Conservation (phyloP, 768 basidiomycete genomes). For the Amyloporia xantha region DNA sequence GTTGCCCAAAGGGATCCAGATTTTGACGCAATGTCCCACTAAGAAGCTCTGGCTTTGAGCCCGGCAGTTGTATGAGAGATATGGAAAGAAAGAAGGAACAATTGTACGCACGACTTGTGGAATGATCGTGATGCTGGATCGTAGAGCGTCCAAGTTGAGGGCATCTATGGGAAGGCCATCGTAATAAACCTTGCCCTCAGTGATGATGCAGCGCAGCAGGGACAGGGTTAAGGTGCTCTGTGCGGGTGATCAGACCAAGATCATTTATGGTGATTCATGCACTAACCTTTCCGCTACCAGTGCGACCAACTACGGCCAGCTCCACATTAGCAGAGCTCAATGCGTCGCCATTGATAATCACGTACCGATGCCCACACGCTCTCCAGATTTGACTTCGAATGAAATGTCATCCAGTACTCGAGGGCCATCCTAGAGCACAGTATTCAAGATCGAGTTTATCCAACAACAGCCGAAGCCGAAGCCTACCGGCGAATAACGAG, state of each 20-base stretch:
- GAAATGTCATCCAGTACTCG: conserved; percentile 46
- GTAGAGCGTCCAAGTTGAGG: conserved; percentile 47
- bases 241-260: not conserved
- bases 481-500: conserved; percentile 25
- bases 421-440: conserved; percentile 43
- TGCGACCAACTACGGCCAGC: conserved; percentile 50
- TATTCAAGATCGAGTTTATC: not conserved
- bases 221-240: conserved; percentile 46
- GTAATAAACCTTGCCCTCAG: conserved; percentile 45
- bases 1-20: conserved; percentile 50
- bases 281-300: conserved; percentile 46
- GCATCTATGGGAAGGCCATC: conserved; percentile 42
- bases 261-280: not conserved
- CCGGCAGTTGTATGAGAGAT: not conserved
- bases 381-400: conserved; percentile 47
- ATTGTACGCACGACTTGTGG: conserved; percentile 45
- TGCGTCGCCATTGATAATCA: not conserved
- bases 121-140: conserved; percentile 52
- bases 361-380: conserved; percentile 46
- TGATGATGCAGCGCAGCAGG: conserved; percentile 48
- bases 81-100: conserved; percentile 2
- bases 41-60: conserved; percentile 39
- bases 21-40: conserved; percentile 52
- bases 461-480: not conserved
- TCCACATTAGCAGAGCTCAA: not conserved